Base-by-base conservation (phyloP, 2,329 filamentous ascomycete genomes). In the Tolypocladium inflatum region DNA sequence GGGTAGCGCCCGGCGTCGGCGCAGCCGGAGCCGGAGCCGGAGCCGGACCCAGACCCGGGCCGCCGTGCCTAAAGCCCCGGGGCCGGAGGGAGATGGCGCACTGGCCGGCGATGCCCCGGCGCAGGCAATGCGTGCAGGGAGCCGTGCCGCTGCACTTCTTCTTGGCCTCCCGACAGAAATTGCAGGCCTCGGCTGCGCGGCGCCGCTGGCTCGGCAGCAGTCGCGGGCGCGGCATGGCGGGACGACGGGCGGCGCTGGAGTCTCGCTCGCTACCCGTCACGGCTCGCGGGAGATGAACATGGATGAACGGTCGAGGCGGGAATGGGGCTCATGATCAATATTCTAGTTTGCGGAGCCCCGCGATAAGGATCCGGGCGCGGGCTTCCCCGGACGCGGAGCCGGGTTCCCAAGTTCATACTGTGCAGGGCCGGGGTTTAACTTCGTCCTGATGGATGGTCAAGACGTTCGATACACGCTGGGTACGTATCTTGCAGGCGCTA, bases 191-290 rank as follows among this genome's bases (percentile, higher is more conserved):
- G 26, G 72, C 73, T 19, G 77, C 76, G 45, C 79, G 73, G 58
- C 76, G 74, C 5, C 80, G 75, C 60, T 80, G 75, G 54, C 75
- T 74, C 2, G 77, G 76, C 21, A 71, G 73, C 26, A 82, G 78
- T 62, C 76, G 80, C 15, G 78, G 78, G 26, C 80, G 78, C 59
- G 79, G 78, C 79, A 82, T 82, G 45, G 56, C 51, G 21, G 26
- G 39, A 35, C 26, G n/a, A 21, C 5, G 8, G 54, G 51, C n/a
- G 51, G 23, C 43, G 26, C 23, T 33, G 23, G 23, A 30, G 43
- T 15, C 21, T 50, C 26, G 45, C 26, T 33, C 26, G 26, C 45
- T 50, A 33, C 17, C 45, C 45, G 45, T 50, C 45, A 30, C 48
- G 30, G 48, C 48, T 7, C 17, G 13, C 19, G 48, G 48, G 48